phyloP scores from a whole-genome alignment of 495 filamentous ascomycete genomes.

The Trichocladium antarcticum region DNA sequence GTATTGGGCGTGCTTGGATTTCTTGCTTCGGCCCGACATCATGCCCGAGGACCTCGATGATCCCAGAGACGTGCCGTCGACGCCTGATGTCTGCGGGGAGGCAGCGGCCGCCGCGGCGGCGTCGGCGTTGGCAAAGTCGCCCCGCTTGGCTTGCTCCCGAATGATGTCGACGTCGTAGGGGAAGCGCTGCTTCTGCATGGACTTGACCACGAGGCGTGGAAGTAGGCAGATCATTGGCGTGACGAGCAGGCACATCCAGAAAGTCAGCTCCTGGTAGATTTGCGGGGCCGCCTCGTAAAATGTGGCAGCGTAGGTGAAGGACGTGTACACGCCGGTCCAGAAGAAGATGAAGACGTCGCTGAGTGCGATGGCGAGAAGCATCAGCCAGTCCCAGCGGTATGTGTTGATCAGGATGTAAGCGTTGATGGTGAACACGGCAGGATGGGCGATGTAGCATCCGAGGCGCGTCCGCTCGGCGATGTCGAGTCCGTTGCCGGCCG shows the following conservation, averaged over 20 bases:
- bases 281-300: slow-evolving; percentile 74
- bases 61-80: slow-evolving; percentile 28
- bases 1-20: slow-evolving; percentile 48
- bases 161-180: slow-evolving; percentile 93
- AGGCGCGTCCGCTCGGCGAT: slow-evolving; percentile 69
- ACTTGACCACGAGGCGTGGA: slow-evolving; percentile 75
- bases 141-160: slow-evolving; percentile 75
- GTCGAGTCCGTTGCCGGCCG: slow-evolving; percentile 55
- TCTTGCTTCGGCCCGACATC: slow-evolving; percentile 18
- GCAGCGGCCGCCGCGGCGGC: slow-evolving; percentile 7
- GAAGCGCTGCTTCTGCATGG: slow-evolving; percentile 83
- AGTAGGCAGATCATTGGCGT: slow-evolving; percentile 69
- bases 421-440: slow-evolving; percentile 78
- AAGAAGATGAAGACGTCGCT: slow-evolving; percentile 85
- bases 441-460: slow-evolving; percentile 69
- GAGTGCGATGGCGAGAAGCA: slow-evolving; percentile 63
- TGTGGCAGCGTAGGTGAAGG: slow-evolving; percentile 47
- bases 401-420: slow-evolving; percentile 90
- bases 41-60: slow-evolving; percentile 42
- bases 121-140: slow-evolving; percentile 50
- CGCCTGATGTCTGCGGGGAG: slow-evolving; percentile 13
- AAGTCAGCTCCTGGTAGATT: slow-evolving; percentile 67
- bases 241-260: slow-evolving; percentile 73
- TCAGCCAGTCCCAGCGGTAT: slow-evolving; percentile 96
- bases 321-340: slow-evolving; percentile 90